Percentiles rank a stretch among this genome's conserved stretches.
These are phyloP conservation scores for Termitomyces sp. DNA, from an alignment of 768 basidiomycete genomes.

Conservation along the genomic window DNA sequence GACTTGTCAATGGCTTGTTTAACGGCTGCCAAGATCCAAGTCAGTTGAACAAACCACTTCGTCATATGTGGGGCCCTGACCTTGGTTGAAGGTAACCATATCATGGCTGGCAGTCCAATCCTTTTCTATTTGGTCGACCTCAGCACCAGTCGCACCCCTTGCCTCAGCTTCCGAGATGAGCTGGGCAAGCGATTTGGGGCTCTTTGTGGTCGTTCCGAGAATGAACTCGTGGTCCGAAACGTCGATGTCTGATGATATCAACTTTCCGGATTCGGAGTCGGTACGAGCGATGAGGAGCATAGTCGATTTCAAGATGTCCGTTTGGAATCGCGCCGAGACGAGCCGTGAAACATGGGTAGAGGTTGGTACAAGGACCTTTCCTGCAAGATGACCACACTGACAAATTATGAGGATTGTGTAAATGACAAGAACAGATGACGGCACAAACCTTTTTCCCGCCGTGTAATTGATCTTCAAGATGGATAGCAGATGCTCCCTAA, in stretches of 20 bases:
- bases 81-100: conserved; percentile 82
- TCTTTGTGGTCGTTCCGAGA: conserved; percentile 50
- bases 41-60: neutral
- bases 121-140: conserved; percentile 69
- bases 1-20: conserved; percentile 51
- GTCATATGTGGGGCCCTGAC: conserved; percentile 30
- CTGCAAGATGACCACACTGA: conserved; percentile 82
- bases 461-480: conserved; percentile 91
- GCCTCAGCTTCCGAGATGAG: conserved; percentile 64
- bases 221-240: conserved; percentile 77
- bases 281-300: conserved; percentile 91
- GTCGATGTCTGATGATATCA: conserved; percentile 83
- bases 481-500: conserved; percentile 83
- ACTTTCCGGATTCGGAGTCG: conserved; percentile 82
- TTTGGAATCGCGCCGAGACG: conserved; percentile 81
- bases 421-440: neutral
- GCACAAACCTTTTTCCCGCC: conserved; percentile 79
- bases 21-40: conserved; percentile 38
- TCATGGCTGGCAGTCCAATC: conserved; percentile 68
- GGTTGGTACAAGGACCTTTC: conserved; percentile 90
- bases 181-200: conserved; percentile 56
- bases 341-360: conserved; percentile 84
- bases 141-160: conserved; percentile 54
- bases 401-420: neutral
- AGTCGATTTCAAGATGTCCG: conserved; percentile 83